A percentile compares a stretch with the other conserved stretches of the same genome.
phyloP scores from a whole-genome alignment of 2,329 filamentous ascomycete genomes.

The Spiromastix sp. region DNA sequence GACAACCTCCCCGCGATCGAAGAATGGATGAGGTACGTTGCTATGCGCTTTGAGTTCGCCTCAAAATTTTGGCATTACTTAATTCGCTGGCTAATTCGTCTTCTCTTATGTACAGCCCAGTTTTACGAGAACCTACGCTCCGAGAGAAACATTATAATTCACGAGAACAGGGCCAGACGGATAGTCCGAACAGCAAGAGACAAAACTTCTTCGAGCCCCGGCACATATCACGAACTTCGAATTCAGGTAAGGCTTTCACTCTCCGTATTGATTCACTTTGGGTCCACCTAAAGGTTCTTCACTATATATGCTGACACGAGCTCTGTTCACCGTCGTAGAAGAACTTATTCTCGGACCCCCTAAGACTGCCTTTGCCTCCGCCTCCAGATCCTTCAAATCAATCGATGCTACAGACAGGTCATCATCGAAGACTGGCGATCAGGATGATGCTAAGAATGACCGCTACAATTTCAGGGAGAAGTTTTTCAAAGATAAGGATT shows the following conservation, averaged over 20 bases:
- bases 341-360: slow-evolving; percentile 81
- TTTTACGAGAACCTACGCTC: slow-evolving; percentile 28
- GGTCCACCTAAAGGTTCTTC: background rate
- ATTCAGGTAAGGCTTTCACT: slow-evolving; percentile 37
- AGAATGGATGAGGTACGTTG: slow-evolving; percentile 88
- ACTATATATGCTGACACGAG: slow-evolving; percentile 12
- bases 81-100: background rate
- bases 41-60: slow-evolving; percentile 8
- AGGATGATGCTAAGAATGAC: slow-evolving; percentile 48
- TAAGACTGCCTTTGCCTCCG: slow-evolving; percentile 70
- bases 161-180: slow-evolving; percentile 24
- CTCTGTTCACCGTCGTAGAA: slow-evolving; percentile 43
- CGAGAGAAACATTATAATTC: slow-evolving; percentile 28
- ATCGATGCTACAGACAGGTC: slow-evolving; percentile 36
- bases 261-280: no score
- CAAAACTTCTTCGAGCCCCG: slow-evolving; percentile 33
- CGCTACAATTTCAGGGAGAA: slow-evolving; percentile 51
- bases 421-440: slow-evolving; percentile 40
- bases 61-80: no score
- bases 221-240: slow-evolving; percentile 38
- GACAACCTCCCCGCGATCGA: slow-evolving; percentile 69
- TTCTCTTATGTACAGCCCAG: slow-evolving; percentile 22
- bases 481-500: slow-evolving; percentile 27
- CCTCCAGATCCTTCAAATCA: slow-evolving; percentile 47
- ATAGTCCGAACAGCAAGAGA: slow-evolving; percentile 23